phyloP scores from a whole-genome alignment of 768 basidiomycete species.

The Hygrocybe punicea region DNA sequence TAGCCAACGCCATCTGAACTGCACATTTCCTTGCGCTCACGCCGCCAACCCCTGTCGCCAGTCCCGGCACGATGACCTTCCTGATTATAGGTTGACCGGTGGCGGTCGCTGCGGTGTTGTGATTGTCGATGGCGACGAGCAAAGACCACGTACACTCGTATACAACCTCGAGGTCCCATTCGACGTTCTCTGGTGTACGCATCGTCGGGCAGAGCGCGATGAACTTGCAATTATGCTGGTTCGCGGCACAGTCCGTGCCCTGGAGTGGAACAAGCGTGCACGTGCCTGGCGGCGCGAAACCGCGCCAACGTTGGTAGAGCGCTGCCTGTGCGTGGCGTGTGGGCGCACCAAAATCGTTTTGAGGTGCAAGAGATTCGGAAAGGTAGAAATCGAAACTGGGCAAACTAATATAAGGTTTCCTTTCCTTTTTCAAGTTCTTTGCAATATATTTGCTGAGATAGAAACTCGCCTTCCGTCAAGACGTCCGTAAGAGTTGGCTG shows the following conservation, averaged over 20 bases:
- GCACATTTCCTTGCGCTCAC: slow-evolving; percentile 7
- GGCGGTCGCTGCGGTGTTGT: slow-evolving; percentile 4
- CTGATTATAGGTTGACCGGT: background rate
- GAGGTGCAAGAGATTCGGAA: slow-evolving; percentile 2
- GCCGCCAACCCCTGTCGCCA: slow-evolving; percentile 11
- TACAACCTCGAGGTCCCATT: slow-evolving; percentile 26
- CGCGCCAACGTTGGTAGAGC: slow-evolving; percentile 23
- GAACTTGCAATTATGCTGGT: slow-evolving; percentile 17
- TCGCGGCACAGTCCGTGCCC: slow-evolving; percentile 13
- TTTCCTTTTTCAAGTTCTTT: background rate
- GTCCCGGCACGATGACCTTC: slow-evolving; percentile 9
- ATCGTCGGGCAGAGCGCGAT: slow-evolving; percentile 29
- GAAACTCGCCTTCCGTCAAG: slow-evolving; percentile 10
- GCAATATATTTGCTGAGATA: too few relatives aligned
- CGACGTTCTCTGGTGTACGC: slow-evolving; percentile 25
- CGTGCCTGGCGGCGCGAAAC: slow-evolving; percentile 27
- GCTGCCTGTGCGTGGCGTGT: slow-evolving; percentile 15
- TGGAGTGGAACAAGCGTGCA: slow-evolving; percentile 25
- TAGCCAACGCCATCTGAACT: slow-evolving; percentile 6
- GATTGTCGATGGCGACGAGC: slow-evolving; percentile 7
- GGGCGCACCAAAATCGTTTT: slow-evolving; percentile 5
- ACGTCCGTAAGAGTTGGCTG: slow-evolving; percentile 11
- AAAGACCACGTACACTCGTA: slow-evolving; percentile 29
- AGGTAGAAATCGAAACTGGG: slow-evolving; percentile 9
- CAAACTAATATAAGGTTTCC: background rate